A percentile compares a stretch with the other conserved stretches of the same genome.
Conservation (phyloP, 345 rosid genomes). For the Erodium maritimum region DNA sequence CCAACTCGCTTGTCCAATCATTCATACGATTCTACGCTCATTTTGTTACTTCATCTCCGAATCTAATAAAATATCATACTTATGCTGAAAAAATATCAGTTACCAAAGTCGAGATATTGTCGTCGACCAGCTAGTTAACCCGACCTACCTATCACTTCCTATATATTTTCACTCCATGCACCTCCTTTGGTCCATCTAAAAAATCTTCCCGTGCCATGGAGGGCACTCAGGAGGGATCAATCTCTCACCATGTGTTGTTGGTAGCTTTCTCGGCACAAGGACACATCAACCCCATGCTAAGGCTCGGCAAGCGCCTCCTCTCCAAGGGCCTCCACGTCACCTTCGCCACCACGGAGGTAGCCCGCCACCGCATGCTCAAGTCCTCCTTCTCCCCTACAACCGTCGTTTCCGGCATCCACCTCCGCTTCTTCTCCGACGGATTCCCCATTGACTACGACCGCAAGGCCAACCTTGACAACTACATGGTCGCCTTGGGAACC, state of each 20-base stretch:
- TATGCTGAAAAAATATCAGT: too few relatives aligned
- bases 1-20: too few relatives aligned
- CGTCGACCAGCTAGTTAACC: too few relatives aligned
- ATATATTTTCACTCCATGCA: too few relatives aligned
- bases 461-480: slow-evolving; percentile 22
- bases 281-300: slow-evolving; percentile 29
- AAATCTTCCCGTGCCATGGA: too few relatives aligned
- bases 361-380: slow-evolving; percentile 16
- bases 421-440: slow-evolving; percentile 39
- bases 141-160: too few relatives aligned
- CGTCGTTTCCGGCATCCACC: slow-evolving; percentile 9
- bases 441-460: slow-evolving; percentile 28
- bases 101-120: too few relatives aligned
- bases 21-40: too few relatives aligned
- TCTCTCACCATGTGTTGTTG: slow-evolving; percentile 15
- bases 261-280: slow-evolving; percentile 27
- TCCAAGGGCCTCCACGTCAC: slow-evolving; percentile 23
- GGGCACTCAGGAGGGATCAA: too few relatives aligned
- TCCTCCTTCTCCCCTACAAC: background rate
- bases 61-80: too few relatives aligned
- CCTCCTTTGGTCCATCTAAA: too few relatives aligned
- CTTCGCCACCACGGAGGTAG: slow-evolving; percentile 20
- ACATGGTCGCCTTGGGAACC: slow-evolving; percentile 16
- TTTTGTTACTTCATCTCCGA: too few relatives aligned
- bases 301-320: slow-evolving; percentile 24